Evolutionary conservation across 371 early-diverging fungal species (phyloP), one percentile per base, ranked within the genome.

Genomic region (Apophysomyces sp.): DNA sequence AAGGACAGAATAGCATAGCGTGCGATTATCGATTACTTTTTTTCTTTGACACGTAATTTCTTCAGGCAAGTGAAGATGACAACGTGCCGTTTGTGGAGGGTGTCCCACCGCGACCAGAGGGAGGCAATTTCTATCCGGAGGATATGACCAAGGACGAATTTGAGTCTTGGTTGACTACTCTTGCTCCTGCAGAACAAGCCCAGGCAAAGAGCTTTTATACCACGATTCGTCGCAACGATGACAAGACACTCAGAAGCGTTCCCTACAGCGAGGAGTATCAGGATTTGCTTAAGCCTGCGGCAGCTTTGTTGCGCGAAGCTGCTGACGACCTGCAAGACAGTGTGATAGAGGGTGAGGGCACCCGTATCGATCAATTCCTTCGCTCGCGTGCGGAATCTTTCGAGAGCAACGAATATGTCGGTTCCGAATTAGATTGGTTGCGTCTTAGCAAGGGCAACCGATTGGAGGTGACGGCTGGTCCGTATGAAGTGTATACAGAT

Each of bases 401-500:
- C 58, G 62, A 71, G 28, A 79, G 74, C 67, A 91, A 92, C 65
- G 72, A 83, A 6, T 92, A 92, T 58, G 62, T 89, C 30, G 76
- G 80, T 2, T 90, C 90, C 18, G 92, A 92, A 66, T 66, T 91
- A 1, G 80, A 85, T 36, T 92, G 93, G 93, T 74, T 92, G 44
- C 73, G 76, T 13, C 85, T 92, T 64, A 83, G 78, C 62, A 83
- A 84, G 36, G 72, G 67, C 12, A 83, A 85, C 63, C 78, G 69
- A 26, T 40, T 84, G 30, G 89, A 90, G 70, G 78, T 91, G n/a
- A 91, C 92, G 1, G 68, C 82, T 12, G 92, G 91, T 26, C 92
- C 93, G 21, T 92, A 92, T 61, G 93, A 92, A 72, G 87, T 87
- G 18, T 93, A 93, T 68, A 88, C 89, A 21, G 93, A 93, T 66